These are phyloP conservation scores for Fusarium austroafricanum DNA, from an alignment of 2,329 filamentous ascomycete genomes.

Conservation along the genomic window DNA sequence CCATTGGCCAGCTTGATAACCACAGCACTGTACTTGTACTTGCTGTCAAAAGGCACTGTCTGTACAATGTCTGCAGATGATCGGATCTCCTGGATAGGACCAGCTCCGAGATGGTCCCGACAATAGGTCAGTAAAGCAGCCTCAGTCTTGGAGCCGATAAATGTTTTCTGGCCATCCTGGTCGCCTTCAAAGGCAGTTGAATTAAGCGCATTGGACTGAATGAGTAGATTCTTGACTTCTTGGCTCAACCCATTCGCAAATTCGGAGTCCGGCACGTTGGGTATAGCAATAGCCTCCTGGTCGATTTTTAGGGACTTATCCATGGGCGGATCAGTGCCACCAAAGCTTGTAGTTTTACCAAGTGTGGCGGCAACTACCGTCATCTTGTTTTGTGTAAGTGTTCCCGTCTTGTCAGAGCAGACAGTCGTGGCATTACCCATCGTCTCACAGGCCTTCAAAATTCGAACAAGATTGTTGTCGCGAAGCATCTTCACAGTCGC, in stretches of 20 bases:
- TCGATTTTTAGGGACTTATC: slow-evolving; percentile 39
- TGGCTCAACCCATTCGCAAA: slow-evolving; percentile 39
- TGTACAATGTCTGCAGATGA: slow-evolving; percentile 60
- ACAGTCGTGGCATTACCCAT: slow-evolving; percentile 81
- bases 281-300: slow-evolving; percentile 34
- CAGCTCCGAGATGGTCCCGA: slow-evolving; percentile 62
- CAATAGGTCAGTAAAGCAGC: slow-evolving; percentile 65
- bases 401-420: slow-evolving; percentile 72
- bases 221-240: slow-evolving; percentile 71
- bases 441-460: slow-evolving; percentile 76
- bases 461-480: slow-evolving; percentile 76
- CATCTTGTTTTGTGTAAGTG: slow-evolving; percentile 73
- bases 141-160: slow-evolving; percentile 68
- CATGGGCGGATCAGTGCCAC: slow-evolving; percentile 37
- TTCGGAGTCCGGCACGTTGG: slow-evolving; percentile 46
- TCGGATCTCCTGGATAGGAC: slow-evolving; percentile 59
- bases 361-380: slow-evolving; percentile 77
- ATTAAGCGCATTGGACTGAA: slow-evolving; percentile 65
- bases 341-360: slow-evolving; percentile 57
- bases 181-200: slow-evolving; percentile 68
- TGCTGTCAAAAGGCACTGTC: slow-evolving; percentile 66
- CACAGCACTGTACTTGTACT: slow-evolving; percentile 67
- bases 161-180: slow-evolving; percentile 57
- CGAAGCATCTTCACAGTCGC: slow-evolving; percentile 76
- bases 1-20: slow-evolving; percentile 60